Evolutionary conservation across 208 protist species (phyloP), one percentile per base, ranked within the genome.

Genomic region (Trypanosoma melophagium): DNA sequence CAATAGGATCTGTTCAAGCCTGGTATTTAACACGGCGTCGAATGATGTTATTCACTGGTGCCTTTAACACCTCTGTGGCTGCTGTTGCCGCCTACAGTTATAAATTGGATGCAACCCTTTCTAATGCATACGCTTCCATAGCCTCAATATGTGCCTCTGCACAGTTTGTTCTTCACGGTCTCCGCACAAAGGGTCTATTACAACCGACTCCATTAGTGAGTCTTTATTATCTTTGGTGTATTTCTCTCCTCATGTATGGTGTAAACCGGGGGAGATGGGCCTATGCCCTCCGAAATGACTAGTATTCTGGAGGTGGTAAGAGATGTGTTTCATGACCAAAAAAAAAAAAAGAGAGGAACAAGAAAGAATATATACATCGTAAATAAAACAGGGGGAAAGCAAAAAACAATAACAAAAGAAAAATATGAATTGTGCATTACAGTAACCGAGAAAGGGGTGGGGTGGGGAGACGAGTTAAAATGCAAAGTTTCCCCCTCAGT

Each of bases 111-210:
- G 63, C 72, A 4, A 79, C 80, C 52, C 76, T 91, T 13, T 80
- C 83, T 13, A 94, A 86, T 56, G 56, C 82, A 7, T 86, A 80
- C 59, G 67, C 75, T 53, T 74, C 74, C 41, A 77, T 80, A 16
- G 88, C 80, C 1, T 65, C 85, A 14, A 71, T 60, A 12, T 82
- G 76, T 38, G 88, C 88, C 1, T 80, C 68, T 25, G 78, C 61
- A n/a, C 82, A 90, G 60, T 94, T 88, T 73, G 7, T 77, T 13
- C 57, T 90, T 49, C 88, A 94, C 38, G 85, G 72, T 14, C 69
- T 90, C 55, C 88, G 82, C 12, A 84, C 83, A 7, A 81, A 79
- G 28, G 67, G 57, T 49, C 58, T 93, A 25, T 57, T 75, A 42
- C 67, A n/a, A 14, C 76, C 77, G 7, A 80, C 66, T 8, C 50